Conservation (phyloP, 2,329 filamentous ascomycete species). For the Aaosphaeria pasadenensis region DNA sequence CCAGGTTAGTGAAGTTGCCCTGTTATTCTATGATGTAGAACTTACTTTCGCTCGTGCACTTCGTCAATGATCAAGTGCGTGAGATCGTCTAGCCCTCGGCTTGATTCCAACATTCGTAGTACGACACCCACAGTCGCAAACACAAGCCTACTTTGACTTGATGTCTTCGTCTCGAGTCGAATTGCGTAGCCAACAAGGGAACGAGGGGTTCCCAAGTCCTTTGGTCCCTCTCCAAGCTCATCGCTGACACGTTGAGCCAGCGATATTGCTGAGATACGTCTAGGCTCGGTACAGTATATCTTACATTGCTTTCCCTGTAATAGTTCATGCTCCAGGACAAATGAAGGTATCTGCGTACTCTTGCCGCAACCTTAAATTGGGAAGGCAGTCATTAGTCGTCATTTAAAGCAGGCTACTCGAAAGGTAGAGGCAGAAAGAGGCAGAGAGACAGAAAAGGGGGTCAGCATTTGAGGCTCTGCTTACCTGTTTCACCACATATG, state of each 20-base stretch:
- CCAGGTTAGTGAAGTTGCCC: constrained; percentile 8
- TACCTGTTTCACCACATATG: constrained; percentile 85
- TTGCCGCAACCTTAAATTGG: constrained; percentile 68
- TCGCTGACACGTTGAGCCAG: constrained; percentile 90
- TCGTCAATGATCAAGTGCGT: constrained; percentile 97
- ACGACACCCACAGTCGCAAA: constrained; percentile 90
- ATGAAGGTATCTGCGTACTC: constrained; percentile 95
- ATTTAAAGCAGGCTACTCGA: too few relatives aligned
- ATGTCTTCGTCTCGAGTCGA: constrained; percentile 82
- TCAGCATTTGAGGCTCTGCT: too few relatives aligned
- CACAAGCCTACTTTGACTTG: constrained; percentile 76
- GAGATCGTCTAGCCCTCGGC: constrained; percentile 80
- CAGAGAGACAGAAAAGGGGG: too few relatives aligned
- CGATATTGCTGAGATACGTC: constrained; percentile 94
- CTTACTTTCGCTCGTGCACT: constrained; percentile 76
- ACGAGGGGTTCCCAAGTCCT: constrained; percentile 75
- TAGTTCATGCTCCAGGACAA: constrained; percentile 86
- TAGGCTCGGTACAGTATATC: constrained; percentile 91
- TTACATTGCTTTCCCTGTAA: constrained; percentile 78
- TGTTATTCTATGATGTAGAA: not conserved
- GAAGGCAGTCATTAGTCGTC: too few relatives aligned
- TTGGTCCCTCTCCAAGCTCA: constrained; percentile 81
- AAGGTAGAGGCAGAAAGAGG: too few relatives aligned
- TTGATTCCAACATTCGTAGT: constrained; percentile 94
- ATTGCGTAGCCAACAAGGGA: constrained; percentile 95